Evolutionary conservation across 2,329 filamentous ascomycete species (phyloP), one percentile per base, ranked within the genome.

Genomic region (Bipolaris oryzae): DNA sequence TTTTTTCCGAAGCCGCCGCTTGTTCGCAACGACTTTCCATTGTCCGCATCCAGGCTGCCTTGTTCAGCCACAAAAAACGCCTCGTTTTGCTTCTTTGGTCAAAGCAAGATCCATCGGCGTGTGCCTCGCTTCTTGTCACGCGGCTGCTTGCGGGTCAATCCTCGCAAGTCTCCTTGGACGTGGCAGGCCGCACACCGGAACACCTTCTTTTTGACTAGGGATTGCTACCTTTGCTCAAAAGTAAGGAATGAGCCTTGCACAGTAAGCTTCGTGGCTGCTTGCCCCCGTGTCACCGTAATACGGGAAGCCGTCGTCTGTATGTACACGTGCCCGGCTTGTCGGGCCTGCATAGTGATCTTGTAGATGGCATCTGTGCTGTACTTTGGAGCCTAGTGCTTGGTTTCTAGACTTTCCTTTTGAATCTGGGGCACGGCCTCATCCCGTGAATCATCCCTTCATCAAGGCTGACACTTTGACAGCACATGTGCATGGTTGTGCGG

Each of bases 251-350:
- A 50, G 44, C 46, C 57, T 56, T 54, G 53, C 53, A 49, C 55
- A 21, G 52, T 58, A 63, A 64, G 53, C 60, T 58, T 60, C 43
- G 60, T 65, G 62, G 60, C 62, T 62, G 52, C 57, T 57, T 53
- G 50, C 31, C 49, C 28, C 35, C 38, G 63, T 65, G 61, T 63
- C 44, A 64, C 61, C 54, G 50, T 54, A 37, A 35, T 21, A 59
- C 48, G 23, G 46, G 48, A 52, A 48, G 54, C 50, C 50, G 41
- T 54, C 46, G 11, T 45, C 42, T 50, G 51, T 38, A 55, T 48
- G 51, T 38, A 55, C 55, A 53, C 50, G 48, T 60, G 46, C 38
- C 58, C 53, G 31, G 49, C 46, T 58, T 15, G 45, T 60, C 58
- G 61, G 58, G 44, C 55, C 47, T 55, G n/a, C 21, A 42, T 31